These are phyloP conservation scores for Balakata baccata DNA, from an alignment of 345 rosid genomes.

Conservation along the genomic window DNA sequence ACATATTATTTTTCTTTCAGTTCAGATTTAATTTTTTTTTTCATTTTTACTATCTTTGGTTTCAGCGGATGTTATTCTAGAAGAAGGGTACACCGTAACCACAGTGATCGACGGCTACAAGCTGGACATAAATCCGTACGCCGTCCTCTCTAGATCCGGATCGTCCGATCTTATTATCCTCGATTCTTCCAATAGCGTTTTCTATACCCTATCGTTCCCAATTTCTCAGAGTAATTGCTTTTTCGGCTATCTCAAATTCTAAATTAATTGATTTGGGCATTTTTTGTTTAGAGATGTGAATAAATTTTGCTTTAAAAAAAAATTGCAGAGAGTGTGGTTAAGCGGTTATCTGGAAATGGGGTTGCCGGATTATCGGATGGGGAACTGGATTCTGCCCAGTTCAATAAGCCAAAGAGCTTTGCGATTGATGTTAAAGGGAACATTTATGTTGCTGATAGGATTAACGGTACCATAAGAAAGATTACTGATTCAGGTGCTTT, in stretches of 20 bases:
- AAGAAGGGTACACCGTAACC: conserved; percentile 6
- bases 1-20: background rate
- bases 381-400: conserved; percentile 43
- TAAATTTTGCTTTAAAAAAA: no score
- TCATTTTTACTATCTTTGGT: background rate
- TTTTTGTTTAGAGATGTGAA: no score
- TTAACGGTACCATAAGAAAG: conserved; percentile 54
- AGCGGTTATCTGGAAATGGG: conserved; percentile 49
- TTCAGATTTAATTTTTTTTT: background rate
- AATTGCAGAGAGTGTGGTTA: conserved; percentile 40
- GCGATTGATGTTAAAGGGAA: conserved; percentile 61
- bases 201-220: background rate
- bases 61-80: background rate
- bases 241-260: background rate
- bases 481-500: conserved; percentile 50
- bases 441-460: conserved; percentile 62
- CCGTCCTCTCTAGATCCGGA: background rate
- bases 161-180: conserved; percentile 4
- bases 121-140: background rate
- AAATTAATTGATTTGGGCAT: no score
- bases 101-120: conserved; percentile 4
- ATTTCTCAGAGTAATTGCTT: background rate
- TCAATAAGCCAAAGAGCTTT: conserved; percentile 47
- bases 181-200: background rate
- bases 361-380: conserved; percentile 39